Evolutionary conservation across 768 basidiomycete genomes (phyloP).

Genomic region (Dacryopinax primogenitus): DNA sequence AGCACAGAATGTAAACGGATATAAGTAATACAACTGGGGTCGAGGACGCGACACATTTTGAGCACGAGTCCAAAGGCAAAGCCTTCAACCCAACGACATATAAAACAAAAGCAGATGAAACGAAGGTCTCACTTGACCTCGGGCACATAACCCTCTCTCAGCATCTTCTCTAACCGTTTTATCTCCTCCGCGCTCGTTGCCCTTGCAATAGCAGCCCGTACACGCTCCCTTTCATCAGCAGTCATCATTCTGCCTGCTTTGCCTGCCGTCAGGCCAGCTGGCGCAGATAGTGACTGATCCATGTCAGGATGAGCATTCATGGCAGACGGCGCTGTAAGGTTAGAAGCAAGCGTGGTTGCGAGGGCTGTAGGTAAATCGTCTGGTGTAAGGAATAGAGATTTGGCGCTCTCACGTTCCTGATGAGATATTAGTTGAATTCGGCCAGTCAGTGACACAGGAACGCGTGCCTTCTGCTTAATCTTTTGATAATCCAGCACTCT

Average conservation of each 20-base stretch:
- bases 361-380: slow-evolving; percentile 67
- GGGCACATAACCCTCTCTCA: slow-evolving; percentile 75
- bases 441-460: not conserved
- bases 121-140: not conserved
- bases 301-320: slow-evolving; percentile 38
- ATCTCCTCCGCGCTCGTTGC: slow-evolving; percentile 89
- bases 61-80: not conserved
- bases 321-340: slow-evolving; percentile 45
- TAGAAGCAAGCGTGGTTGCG: slow-evolving; percentile 62
- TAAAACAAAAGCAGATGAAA: not conserved
- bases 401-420: slow-evolving; percentile 68
- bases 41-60: not conserved
- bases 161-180: slow-evolving; percentile 62
- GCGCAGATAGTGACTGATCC: slow-evolving; percentile 61
- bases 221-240: slow-evolving; percentile 78
- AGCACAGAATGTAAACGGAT: slow-evolving; percentile 1
- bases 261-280: slow-evolving; percentile 28
- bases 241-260: slow-evolving; percentile 82
- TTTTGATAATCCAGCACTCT: slow-evolving; percentile 92
- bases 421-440: slow-evolving; percentile 18
- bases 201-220: slow-evolving; percentile 74
- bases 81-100: not conserved
- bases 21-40: not conserved
- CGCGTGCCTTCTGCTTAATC: slow-evolving; percentile 75
- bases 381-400: slow-evolving; percentile 64